Percentiles rank a stretch among this genome's conserved stretches.
Conservation (phyloP, 225 moss, liverwort and hornwort genomes). For the Ulota crispa region DNA sequence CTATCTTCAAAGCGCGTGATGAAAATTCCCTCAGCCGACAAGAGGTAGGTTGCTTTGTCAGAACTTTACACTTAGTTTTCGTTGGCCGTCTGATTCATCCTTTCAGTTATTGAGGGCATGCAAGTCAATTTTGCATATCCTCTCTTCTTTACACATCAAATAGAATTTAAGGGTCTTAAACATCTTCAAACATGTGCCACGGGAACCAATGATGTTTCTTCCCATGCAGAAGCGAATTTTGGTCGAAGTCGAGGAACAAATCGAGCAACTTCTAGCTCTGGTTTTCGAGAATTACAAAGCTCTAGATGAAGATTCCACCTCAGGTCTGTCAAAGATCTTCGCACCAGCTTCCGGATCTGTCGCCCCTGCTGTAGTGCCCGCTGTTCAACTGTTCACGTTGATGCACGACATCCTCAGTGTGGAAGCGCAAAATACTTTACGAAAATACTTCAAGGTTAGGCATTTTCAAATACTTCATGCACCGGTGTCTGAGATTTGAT, state of each 20-base stretch:
- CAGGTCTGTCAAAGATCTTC: slow-evolving; percentile 72
- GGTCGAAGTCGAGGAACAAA: slow-evolving; percentile 79
- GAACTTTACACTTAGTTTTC: background rate
- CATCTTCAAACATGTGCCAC: background rate
- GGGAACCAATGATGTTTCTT: slow-evolving; percentile 3
- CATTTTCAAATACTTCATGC: background rate
- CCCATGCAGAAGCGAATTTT: slow-evolving; percentile 83
- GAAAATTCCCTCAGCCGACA: slow-evolving; percentile 78
- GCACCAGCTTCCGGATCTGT: slow-evolving; percentile 63
- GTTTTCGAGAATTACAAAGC: slow-evolving; percentile 89
- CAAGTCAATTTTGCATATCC: background rate
- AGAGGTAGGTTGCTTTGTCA: slow-evolving; percentile 52
- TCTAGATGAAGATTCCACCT: slow-evolving; percentile 65
- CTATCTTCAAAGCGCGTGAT: slow-evolving; percentile 77
- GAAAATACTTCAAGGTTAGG: slow-evolving; percentile 83
- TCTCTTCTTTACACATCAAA: background rate
- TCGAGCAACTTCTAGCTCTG: slow-evolving; percentile 71
- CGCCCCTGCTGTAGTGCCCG: slow-evolving; percentile 85
- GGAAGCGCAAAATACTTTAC: slow-evolving; percentile 70
- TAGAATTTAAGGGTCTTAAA: background rate
- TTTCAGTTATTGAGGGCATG: background rate
- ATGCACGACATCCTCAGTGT: slow-evolving; percentile 89
- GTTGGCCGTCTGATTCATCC: background rate
- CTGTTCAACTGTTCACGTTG: slow-evolving; percentile 81
- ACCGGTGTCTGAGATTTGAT: background rate